Evolutionary conservation across 192 early-diverging fungal species (phyloP).

Genomic region (Backusella psychrophila): DNA sequence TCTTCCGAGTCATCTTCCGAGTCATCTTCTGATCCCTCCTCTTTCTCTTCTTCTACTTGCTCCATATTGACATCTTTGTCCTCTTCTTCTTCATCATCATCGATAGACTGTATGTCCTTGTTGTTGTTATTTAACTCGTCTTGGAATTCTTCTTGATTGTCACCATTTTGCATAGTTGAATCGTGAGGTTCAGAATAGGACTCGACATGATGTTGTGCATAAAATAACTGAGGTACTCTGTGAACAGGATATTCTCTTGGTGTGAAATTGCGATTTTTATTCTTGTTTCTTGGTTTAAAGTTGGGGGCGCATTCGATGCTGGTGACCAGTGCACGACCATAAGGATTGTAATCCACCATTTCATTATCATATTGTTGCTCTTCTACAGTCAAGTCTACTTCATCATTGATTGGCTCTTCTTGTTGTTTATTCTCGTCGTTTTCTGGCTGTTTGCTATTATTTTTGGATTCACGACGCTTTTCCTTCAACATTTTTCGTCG

Average conservation of each 20-base stretch:
- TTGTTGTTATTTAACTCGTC: not conserved
- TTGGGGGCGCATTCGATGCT: not conserved
- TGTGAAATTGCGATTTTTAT: not conserved
- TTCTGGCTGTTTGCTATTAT: not conserved
- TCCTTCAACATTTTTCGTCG: not conserved
- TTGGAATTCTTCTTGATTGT: not conserved
- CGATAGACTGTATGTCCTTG: too few species aligned
- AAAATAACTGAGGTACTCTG: not conserved
- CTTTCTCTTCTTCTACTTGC: not conserved
- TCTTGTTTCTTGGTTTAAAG: not conserved
- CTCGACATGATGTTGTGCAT: constrained; percentile 1
- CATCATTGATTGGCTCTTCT: not conserved
- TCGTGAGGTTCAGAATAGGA: not conserved
- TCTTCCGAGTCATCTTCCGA: not conserved
- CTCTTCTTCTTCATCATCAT: not conserved
- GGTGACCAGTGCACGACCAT: constrained; percentile 5
- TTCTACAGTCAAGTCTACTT: not conserved
- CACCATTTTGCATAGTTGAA: not conserved
- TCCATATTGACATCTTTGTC: not conserved
- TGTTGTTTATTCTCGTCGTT: too few species aligned
- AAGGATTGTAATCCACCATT: not conserved
- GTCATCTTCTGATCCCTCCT: not conserved
- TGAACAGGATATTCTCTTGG: constrained; percentile 11
- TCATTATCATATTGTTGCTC: too few species aligned
- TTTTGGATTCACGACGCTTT: not conserved